Conservation (phyloP, 352 stramenopile species). For the Pythium aristosporum region DNA sequence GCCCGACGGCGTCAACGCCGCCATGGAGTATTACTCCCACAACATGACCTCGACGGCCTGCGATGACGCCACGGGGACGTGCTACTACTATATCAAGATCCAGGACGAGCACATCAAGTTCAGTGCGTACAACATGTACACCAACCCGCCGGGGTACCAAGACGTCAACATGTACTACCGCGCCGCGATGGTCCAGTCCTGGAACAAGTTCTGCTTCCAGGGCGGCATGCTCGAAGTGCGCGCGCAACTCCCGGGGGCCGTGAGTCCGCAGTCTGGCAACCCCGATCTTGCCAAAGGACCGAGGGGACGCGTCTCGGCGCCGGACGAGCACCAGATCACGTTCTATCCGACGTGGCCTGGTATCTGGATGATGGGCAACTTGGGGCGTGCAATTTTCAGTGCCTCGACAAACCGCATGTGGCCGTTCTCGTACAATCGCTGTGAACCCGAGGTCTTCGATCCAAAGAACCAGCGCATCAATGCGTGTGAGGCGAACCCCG, state of each 20-base stretch:
- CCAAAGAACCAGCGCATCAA: constrained; percentile 72
- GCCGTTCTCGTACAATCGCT: constrained; percentile 95
- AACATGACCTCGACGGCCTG: constrained; percentile 70
- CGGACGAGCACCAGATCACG: constrained; percentile 14
- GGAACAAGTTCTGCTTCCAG: constrained; percentile 96
- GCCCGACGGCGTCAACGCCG: constrained; percentile 69
- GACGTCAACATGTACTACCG: constrained; percentile 61
- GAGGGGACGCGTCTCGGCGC: neutral
- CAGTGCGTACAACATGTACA: constrained; percentile 33
- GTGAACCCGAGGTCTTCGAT: constrained; percentile 68
- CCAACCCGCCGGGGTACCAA: constrained; percentile 45
- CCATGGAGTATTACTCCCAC: constrained; percentile 65
- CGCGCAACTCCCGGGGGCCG: constrained; percentile 79
- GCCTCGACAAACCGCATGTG: constrained; percentile 93
- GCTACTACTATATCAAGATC: constrained; percentile 67
- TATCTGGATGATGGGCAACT: constrained; percentile 96
- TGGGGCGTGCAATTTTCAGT: constrained; percentile 95
- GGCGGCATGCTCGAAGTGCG: constrained; percentile 93
- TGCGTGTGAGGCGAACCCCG: constrained; percentile 90
- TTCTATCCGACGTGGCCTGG: constrained; percentile 91
- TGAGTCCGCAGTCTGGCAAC: constrained; percentile 40
- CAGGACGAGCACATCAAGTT: constrained; percentile 29
- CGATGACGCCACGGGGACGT: constrained; percentile 39
- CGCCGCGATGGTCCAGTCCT: constrained; percentile 91
- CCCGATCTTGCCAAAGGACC: constrained; percentile 23